A percentile compares a stretch with the other conserved stretches of the same genome.
Conservation (phyloP, 2,329 filamentous ascomycete species). For the Huntiella bhutanensis region DNA sequence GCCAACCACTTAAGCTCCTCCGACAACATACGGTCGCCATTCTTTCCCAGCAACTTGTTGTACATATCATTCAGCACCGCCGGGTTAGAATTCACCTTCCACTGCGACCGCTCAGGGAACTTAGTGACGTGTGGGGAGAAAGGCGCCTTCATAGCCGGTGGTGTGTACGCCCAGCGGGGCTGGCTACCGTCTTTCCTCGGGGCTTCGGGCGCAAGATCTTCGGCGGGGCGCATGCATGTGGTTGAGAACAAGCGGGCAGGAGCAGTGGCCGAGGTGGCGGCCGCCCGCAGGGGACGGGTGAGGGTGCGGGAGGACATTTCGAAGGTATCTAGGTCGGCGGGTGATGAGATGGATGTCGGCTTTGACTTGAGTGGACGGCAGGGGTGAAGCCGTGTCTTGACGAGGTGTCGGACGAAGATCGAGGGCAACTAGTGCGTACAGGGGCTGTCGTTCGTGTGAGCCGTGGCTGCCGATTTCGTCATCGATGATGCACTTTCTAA, state of each 20-base stretch:
- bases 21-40: constrained; percentile 53
- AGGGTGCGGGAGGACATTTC: constrained; percentile 1
- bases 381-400: too few relatives aligned
- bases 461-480: neutral
- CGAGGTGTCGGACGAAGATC: too few relatives aligned
- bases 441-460: neutral
- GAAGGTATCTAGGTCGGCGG: neutral
- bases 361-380: too few relatives aligned
- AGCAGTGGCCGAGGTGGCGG: neutral
- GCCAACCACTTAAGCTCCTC: constrained; percentile 95
- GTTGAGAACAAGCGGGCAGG: constrained; percentile 1
- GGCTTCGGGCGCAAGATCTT: neutral
- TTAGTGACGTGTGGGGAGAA: constrained; percentile 42
- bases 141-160: constrained; percentile 48
- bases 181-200: neutral
- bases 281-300: neutral
- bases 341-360: too few relatives aligned
- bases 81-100: constrained; percentile 58
- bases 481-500: neutral
- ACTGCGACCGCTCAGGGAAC: constrained; percentile 33
- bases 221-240: neutral
- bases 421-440: neutral
- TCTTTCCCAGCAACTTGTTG: constrained; percentile 51
- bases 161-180: constrained; percentile 55
- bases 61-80: constrained; percentile 60